phyloP scores from a whole-genome alignment of 176 grass and related monocot genomes.

The Echinochloa phyllopogon region DNA sequence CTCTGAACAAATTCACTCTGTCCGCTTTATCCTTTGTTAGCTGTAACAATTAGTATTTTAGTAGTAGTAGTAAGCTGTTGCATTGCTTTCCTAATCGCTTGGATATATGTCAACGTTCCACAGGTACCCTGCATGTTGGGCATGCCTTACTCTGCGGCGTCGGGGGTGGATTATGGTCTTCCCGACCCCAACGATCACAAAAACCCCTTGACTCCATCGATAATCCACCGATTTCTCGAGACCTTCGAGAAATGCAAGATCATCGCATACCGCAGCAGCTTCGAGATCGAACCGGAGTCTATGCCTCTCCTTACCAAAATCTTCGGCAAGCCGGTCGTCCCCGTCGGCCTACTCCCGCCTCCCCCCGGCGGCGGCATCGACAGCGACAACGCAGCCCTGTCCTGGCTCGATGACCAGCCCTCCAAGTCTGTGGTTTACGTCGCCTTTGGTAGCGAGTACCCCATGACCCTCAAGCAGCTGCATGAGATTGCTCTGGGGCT shows the following conservation, averaged over 20 bases:
- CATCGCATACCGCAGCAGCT: background rate
- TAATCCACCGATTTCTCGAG: background rate
- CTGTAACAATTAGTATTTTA: no score
- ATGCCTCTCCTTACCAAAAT: background rate
- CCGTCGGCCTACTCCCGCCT: slow-evolving; percentile 46
- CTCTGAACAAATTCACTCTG: no score
- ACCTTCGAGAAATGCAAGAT: background rate
- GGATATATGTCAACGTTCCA: background rate
- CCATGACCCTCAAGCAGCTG: slow-evolving; percentile 14
- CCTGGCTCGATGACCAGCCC: slow-evolving; percentile 36
- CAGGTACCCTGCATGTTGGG: background rate
- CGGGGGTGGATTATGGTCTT: background rate
- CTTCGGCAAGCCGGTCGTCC: slow-evolving; percentile 33
- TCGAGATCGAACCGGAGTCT: background rate
- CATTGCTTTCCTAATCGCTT: background rate
- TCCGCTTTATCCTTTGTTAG: no score
- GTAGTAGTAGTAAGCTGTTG: no score
- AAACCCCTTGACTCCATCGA: background rate
- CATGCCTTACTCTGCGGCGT: background rate
- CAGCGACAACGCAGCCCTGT: background rate
- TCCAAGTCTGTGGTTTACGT: slow-evolving; percentile 54
- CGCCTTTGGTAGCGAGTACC: slow-evolving; percentile 54
- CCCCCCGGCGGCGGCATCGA: background rate
- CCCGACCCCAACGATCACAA: background rate
- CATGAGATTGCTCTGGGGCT: slow-evolving; percentile 58